Evolutionary conservation across 495 filamentous ascomycete species (phyloP), one percentile per base, ranked within the genome.

Genomic region (Chaetomium fimeti): DNA sequence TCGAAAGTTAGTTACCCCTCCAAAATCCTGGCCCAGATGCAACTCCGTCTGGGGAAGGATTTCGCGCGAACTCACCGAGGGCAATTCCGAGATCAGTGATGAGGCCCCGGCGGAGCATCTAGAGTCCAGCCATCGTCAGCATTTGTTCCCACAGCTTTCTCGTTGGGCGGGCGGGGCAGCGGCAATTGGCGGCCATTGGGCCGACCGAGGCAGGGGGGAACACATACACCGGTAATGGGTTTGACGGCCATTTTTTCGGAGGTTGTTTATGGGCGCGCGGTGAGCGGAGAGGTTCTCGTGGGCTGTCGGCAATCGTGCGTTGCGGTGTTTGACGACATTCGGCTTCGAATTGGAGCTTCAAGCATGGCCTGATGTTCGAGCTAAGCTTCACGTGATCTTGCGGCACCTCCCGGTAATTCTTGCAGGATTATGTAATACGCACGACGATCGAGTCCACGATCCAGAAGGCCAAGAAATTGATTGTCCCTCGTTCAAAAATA

Each of bases 31-130:
- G 16, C 22, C 43, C 53, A 38, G 58, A 25, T 22, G 13, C 32
- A 42, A 43, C 25, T 28, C 28, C 20, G 16, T 15, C 18, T 16
- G 51, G n/a, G 11, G 5, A 20, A 16, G 15, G 6, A 4, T 22
- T 24, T 20, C 38, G 8, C 5, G 24, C 42, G 52, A 53, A 72
- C 78, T 57, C 69, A 81, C 80, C 79, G 47, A 82, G 72, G 27
- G 62, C 77, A 68, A 80, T 71, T 53, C 72, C 58, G 57, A 83
- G 72, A 60, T 82, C 78, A 40, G 76, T 71, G 62, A 83, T 74
- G 65, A 83, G 78, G 65, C 74, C 72, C 67, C 78, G 71, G 70
- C 79, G 79, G 73, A 83, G 77, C 78, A 83, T 83, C 80, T 83
- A 60, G 13, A n/a, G 28, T 25, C 27, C 51, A 49, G 1, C 32